A percentile compares a stretch with the other conserved stretches of the same genome.
Evolutionary conservation across 2,329 filamentous ascomycete species (phyloP).

Genomic region (Stagonosporopsis chrysanthemi): DNA sequence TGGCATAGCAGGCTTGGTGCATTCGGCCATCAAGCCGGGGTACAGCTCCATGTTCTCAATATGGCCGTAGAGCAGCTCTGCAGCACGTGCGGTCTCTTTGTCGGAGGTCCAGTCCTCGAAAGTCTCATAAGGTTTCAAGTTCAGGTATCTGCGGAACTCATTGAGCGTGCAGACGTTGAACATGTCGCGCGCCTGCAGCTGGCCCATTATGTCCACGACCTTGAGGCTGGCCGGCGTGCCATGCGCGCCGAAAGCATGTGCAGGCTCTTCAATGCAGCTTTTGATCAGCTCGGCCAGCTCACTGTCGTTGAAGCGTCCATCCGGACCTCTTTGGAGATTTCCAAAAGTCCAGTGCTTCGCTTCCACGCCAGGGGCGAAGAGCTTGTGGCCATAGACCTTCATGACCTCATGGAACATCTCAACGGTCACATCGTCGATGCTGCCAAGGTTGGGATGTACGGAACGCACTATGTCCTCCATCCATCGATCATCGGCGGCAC

Average conservation of each 20-base stretch:
- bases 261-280: conserved; percentile 73
- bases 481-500: conserved; percentile 78
- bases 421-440: conserved; percentile 38
- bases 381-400: conserved; percentile 54
- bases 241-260: conserved; percentile 61
- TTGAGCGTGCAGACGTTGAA: conserved; percentile 83
- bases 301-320: conserved; percentile 76
- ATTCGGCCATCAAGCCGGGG: conserved; percentile 78
- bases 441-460: conserved; percentile 36
- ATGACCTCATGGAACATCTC: conserved; percentile 52
- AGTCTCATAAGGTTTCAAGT: conserved; percentile 75
- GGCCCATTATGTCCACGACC: conserved; percentile 79
- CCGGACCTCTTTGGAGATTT: conserved; percentile 66
- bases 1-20: conserved; percentile 72
- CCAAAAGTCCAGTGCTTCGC: conserved; percentile 73
- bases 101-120: conserved; percentile 88
- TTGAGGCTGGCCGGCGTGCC: conserved; percentile 77
- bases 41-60: conserved; percentile 82
- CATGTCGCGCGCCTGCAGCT: conserved; percentile 71
- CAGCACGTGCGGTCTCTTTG: conserved; percentile 68
- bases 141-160: conserved; percentile 83
- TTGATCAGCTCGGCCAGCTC: conserved; percentile 75
- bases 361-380: conserved; percentile 64
- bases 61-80: conserved; percentile 69
- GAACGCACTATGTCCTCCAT: conserved; percentile 63